Evolutionary conservation across 306 rosid genomes (phyloP).

Genomic region (Vigna mungo): DNA sequence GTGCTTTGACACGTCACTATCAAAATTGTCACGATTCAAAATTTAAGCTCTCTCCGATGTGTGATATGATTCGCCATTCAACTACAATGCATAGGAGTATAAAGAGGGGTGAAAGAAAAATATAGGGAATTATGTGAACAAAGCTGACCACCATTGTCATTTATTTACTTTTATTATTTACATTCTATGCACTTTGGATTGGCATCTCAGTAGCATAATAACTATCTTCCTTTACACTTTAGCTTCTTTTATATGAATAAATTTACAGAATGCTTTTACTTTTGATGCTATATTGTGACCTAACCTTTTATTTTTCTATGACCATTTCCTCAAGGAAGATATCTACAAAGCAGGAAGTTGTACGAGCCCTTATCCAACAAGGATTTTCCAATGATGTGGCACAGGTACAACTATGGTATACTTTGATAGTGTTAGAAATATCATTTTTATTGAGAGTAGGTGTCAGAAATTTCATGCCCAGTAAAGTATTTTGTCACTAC

Average conservation of each 20-base stretch:
- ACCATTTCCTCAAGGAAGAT: conserved; percentile 57
- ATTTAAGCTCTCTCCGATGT: too few relatives aligned
- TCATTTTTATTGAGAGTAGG: too few relatives aligned
- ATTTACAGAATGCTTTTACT: background rate
- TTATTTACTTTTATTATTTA: background rate
- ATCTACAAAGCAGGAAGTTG: conserved; percentile 73
- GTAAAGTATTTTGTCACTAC: background rate
- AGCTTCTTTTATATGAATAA: background rate
- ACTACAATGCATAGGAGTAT: background rate
- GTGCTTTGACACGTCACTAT: background rate
- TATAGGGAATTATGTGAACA: background rate
- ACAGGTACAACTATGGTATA: conserved; percentile 62
- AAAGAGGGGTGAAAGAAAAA: background rate
- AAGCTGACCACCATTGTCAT: background rate
- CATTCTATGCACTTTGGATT: conserved; percentile 26
- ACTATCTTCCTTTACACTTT: background rate
- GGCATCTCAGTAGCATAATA: conserved; percentile 7
- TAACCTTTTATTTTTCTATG: conserved; percentile 14
- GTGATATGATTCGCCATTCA: too few relatives aligned
- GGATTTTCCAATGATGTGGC: conserved; percentile 94
- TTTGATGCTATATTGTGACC: conserved; percentile 36
- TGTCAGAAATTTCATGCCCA: background rate
- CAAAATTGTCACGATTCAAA: background rate
- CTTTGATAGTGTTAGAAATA: background rate
- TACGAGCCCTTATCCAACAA: conserved; percentile 65